A percentile compares a stretch with the other conserved stretches of the same genome.
Conservation (phyloP, 768 basidiomycete genomes). For the Cystobasidium tubakii region DNA sequence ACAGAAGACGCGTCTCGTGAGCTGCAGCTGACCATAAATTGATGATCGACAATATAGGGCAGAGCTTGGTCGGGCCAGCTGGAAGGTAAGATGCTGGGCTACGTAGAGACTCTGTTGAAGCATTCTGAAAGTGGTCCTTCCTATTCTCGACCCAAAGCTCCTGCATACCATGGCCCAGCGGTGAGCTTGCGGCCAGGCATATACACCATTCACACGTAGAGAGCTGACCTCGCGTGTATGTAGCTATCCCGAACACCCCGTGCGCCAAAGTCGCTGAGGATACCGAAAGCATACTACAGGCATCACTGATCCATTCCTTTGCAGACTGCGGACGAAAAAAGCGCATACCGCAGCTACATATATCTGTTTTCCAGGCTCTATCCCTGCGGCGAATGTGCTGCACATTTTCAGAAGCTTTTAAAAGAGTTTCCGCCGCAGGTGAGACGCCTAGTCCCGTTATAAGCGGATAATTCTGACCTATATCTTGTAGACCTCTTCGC, state of each 20-base stretch:
- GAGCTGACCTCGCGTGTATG: background rate
- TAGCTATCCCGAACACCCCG: conserved; percentile 33
- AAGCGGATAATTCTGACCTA: background rate
- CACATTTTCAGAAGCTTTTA: conserved; percentile 70
- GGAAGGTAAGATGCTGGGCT: conserved; percentile 22
- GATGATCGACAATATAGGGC: conserved; percentile 8
- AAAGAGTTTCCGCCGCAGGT: conserved; percentile 58
- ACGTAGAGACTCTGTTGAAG: background rate
- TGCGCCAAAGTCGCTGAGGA: background rate
- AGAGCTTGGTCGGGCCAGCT: conserved; percentile 30
- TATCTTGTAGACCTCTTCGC: conserved; percentile 39
- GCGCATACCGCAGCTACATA: conserved; percentile 28
- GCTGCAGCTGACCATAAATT: background rate
- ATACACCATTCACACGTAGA: too few species aligned
- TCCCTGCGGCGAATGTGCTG: conserved; percentile 79
- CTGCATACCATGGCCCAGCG: conserved; percentile 36
- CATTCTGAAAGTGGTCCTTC: too few species aligned
- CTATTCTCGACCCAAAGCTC: too few species aligned
- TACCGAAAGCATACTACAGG: too few species aligned
- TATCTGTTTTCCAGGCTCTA: conserved; percentile 65
- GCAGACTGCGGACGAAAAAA: conserved; percentile 31
- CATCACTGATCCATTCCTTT: background rate
- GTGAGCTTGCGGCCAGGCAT: conserved; percentile 3
- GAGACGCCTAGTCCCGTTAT: conserved; percentile 57
- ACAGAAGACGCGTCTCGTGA: conserved; percentile 10